Evolutionary conservation across 345 rosid genomes (phyloP).

Genomic region (Orychophragmus violaceus): DNA sequence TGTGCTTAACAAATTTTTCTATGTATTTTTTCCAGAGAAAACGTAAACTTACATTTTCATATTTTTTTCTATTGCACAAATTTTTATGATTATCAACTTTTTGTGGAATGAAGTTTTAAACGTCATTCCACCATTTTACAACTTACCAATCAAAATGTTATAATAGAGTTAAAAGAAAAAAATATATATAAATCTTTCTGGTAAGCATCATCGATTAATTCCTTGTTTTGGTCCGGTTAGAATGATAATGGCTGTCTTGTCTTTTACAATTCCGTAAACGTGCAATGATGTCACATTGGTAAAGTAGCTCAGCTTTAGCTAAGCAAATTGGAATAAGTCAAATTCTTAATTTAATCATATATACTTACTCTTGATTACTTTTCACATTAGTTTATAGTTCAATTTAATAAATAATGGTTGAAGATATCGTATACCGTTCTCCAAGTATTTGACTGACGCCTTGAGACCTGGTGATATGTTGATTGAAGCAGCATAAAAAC

Average conservation of each 20-base stretch:
- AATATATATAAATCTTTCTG: conserved; percentile 1
- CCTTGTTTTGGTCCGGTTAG: conserved; percentile 6
- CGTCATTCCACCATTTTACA: no score
- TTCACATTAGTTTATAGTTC: no score
- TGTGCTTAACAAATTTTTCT: no score
- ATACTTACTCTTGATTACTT: not conserved
- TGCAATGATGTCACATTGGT: conserved; percentile 33
- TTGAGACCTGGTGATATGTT: conserved; percentile 12
- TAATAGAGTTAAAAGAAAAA: not conserved
- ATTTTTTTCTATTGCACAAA: no score
- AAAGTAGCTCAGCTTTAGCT: conserved; percentile 33
- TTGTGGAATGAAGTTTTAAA: no score
- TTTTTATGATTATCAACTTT: no score
- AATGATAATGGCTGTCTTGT: conserved; percentile 25
- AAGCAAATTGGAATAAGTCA: conserved; percentile 26
- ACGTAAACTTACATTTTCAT: no score
- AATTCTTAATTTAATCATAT: not conserved
- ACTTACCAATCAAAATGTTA: no score
- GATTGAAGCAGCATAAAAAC: not conserved
- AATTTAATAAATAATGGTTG: not conserved
- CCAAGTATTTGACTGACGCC: conserved; percentile 8
- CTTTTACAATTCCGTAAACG: conserved; percentile 21
- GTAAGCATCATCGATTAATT: conserved; percentile 16
- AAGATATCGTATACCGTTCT: not conserved
- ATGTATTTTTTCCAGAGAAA: no score